These are phyloP conservation scores for Plasmodium relictum DNA, from an alignment of 169 alveolate species.

Conservation along the genomic window DNA sequence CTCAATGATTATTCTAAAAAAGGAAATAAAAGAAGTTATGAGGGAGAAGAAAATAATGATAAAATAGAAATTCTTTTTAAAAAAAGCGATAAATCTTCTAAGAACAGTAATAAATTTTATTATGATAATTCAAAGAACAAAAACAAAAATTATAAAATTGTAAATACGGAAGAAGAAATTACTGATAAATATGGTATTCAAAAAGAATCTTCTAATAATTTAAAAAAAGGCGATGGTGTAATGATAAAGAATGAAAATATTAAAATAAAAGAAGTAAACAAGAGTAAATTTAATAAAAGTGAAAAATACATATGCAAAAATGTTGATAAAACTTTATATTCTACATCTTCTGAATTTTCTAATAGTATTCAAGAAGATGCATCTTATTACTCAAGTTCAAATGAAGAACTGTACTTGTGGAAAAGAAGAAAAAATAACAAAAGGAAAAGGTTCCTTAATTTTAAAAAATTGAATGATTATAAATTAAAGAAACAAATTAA, in stretches of 20 bases:
- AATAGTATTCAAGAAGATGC: constrained; percentile 9
- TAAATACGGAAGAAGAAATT: constrained; percentile 16
- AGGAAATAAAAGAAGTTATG: neutral
- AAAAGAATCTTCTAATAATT: neutral
- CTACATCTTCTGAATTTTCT: neutral
- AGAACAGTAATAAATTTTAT: neutral
- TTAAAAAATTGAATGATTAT: neutral
- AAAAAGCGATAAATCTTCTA: neutral
- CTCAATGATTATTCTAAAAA: neutral
- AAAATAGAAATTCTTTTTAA: neutral
- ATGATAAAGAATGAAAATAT: neutral
- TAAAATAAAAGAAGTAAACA: neutral
- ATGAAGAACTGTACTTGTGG: constrained; percentile 48
- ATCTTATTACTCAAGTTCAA: constrained; percentile 43
- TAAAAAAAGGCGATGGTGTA: neutral
- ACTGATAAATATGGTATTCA: neutral
- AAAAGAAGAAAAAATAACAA: constrained; percentile 6
- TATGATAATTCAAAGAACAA: neutral
- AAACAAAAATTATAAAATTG: constrained; percentile 18
- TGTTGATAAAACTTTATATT: neutral
- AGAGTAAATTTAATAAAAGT: neutral
- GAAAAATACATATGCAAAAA: neutral
- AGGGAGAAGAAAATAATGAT: neutral
- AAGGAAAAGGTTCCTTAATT: neutral
- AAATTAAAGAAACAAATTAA: constrained; percentile 14